These are phyloP conservation scores for Inonotus obliquus DNA, from an alignment of 1,284 basidiomycete species.

Conservation along the genomic window DNA sequence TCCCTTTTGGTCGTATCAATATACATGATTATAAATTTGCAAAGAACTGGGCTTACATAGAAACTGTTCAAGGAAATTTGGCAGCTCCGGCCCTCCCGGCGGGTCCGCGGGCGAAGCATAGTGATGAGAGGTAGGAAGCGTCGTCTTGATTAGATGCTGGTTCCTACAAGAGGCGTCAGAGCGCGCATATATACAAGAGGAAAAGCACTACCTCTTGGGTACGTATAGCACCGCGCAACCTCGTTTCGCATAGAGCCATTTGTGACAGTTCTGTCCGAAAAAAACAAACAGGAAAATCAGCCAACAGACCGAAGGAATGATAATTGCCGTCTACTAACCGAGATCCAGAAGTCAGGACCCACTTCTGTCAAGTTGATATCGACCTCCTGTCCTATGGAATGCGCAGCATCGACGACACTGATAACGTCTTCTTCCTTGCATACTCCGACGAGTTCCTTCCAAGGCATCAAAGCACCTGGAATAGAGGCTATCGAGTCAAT, in stretches of 20 bases:
- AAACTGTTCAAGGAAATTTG: constrained; percentile 54
- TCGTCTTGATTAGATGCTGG: constrained; percentile 69
- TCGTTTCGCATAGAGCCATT: constrained; percentile 78
- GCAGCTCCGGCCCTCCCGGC: constrained; percentile 25
- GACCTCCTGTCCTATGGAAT: constrained; percentile 52
- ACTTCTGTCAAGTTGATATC: constrained; percentile 55
- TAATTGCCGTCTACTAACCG: constrained; percentile 39
- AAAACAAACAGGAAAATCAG: not conserved
- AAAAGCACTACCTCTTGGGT: constrained; percentile 47
- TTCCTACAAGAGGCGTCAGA: constrained; percentile 44
- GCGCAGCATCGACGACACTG: constrained; percentile 80
- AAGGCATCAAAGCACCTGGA: constrained; percentile 74
- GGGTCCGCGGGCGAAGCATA: constrained; percentile 43
- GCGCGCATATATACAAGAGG: not conserved
- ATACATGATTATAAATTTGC: constrained; percentile 17
- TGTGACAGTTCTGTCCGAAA: constrained; percentile 65
- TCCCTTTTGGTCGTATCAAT: constrained; percentile 42
- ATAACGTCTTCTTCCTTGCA: constrained; percentile 65
- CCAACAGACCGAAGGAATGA: not conserved
- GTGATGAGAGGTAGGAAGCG: constrained; percentile 66
- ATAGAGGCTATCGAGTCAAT: constrained; percentile 71
- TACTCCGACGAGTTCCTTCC: constrained; percentile 72
- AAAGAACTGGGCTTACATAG: constrained; percentile 40
- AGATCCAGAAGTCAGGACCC: constrained; percentile 77
- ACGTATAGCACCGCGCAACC: constrained; percentile 74